A percentile compares a stretch with the other conserved stretches of the same genome.
Conservation (phyloP, 805 yeast genomes). For the Pichia nakasei region DNA sequence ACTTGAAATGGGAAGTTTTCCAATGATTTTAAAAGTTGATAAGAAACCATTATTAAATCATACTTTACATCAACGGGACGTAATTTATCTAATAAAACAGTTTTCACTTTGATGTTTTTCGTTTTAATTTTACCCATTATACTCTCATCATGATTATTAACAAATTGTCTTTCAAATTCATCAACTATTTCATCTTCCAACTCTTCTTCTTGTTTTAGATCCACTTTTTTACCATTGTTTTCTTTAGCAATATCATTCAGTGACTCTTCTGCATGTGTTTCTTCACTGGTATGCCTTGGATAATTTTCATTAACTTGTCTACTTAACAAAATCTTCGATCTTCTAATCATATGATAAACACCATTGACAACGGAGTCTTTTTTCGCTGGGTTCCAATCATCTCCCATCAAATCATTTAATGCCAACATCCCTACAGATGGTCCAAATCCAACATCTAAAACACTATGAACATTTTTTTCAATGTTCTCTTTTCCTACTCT, state of each 20-base stretch:
- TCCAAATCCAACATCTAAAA: slow-evolving; percentile 79
- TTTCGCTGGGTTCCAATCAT: slow-evolving; percentile 45
- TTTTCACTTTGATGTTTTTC: slow-evolving; percentile 41
- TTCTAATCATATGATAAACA: slow-evolving; percentile 57
- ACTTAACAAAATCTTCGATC: slow-evolving; percentile 70
- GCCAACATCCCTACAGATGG: slow-evolving; percentile 92
- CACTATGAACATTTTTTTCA: slow-evolving; percentile 43
- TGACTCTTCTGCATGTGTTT: slow-evolving; percentile 26
- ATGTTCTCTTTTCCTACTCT: slow-evolving; percentile 45
- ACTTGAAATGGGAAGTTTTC: slow-evolving; percentile 62
- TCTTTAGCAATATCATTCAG: slow-evolving; percentile 7
- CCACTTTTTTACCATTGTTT: slow-evolving; percentile 3
- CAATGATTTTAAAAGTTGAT: slow-evolving; percentile 57
- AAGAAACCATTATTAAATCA: slow-evolving; percentile 77
- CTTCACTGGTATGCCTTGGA: slow-evolving; percentile 25
- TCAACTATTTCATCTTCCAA: slow-evolving; percentile 4
- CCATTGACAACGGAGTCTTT: slow-evolving; percentile 74
- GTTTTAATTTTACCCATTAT: slow-evolving; percentile 44
- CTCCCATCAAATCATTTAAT: slow-evolving; percentile 71
- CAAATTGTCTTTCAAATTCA: slow-evolving; percentile 26
- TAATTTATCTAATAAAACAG: slow-evolving; percentile 45
- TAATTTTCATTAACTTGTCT: slow-evolving; percentile 50
- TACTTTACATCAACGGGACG: slow-evolving; percentile 46
- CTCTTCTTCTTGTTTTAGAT: slow-evolving; percentile 11
- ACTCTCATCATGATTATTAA: slow-evolving; percentile 10